Evolutionary conservation across 164 flowering plant genomes (phyloP).

Genomic region (Sextonia rubra): DNA sequence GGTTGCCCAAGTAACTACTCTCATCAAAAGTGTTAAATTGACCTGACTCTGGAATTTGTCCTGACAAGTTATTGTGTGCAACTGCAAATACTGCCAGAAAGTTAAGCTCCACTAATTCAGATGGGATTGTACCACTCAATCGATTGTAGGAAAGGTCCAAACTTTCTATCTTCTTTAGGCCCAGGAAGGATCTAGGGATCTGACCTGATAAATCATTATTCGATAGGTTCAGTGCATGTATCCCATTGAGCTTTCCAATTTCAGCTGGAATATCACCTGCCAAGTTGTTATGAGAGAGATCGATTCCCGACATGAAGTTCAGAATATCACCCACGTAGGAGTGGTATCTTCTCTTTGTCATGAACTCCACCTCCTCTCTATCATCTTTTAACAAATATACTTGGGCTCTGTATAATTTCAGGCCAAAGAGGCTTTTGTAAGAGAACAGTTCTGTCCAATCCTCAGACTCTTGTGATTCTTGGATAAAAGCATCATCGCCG

Average conservation of each 20-base stretch:
- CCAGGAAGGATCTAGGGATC: slow-evolving; percentile 1
- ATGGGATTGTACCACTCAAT: slow-evolving; percentile 3
- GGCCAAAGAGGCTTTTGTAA: background rate
- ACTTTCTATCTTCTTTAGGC: slow-evolving; percentile 4
- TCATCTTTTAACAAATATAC: background rate
- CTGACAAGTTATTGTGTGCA: slow-evolving; percentile 2
- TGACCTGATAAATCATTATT: slow-evolving; percentile 4
- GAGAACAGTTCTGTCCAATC: background rate
- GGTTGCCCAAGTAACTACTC: slow-evolving; percentile 3
- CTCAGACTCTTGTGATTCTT: background rate
- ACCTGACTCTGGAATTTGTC: background rate
- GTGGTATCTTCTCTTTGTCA: background rate
- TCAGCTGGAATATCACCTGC: slow-evolving; percentile 6
- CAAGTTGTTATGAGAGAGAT: slow-evolving; percentile 1
- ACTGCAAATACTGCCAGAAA: background rate
- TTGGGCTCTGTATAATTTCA: background rate
- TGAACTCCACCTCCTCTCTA: slow-evolving; percentile 2
- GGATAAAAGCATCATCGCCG: background rate
- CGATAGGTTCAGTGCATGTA: slow-evolving; percentile 8
- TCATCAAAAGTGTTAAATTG: background rate
- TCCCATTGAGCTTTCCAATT: background rate
- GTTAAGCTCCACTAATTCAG: background rate
- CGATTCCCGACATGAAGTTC: slow-evolving; percentile 6
- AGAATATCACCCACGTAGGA: slow-evolving; percentile 2
- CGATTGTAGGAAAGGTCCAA: slow-evolving; percentile 11